Percentiles rank a stretch among this genome's conserved stretches.
Evolutionary conservation across 495 filamentous ascomycete genomes (phyloP).

Genomic region (Aspergillus campestris): DNA sequence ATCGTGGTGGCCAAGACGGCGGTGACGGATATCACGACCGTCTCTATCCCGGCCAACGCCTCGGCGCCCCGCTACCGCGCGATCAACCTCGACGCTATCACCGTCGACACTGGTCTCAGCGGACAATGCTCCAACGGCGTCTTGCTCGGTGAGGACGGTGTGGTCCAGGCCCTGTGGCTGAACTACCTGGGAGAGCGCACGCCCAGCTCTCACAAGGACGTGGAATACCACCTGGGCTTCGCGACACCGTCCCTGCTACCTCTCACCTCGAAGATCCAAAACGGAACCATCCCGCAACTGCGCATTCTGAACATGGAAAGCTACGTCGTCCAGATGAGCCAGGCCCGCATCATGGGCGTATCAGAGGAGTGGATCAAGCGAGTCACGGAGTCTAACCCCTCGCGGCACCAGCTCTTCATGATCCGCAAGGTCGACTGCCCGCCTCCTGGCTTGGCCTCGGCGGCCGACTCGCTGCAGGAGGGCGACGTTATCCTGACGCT

Average conservation of each 20-base stretch:
- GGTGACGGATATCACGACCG: conserved; percentile 95
- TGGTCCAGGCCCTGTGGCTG: conserved; percentile 90
- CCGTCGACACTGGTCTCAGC: conserved; percentile 85
- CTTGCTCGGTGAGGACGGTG: conserved; percentile 79
- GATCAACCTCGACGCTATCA: conserved; percentile 95
- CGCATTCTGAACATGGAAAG: conserved; percentile 91
- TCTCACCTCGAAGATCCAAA: conserved; percentile 73
- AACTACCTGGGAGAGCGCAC: conserved; percentile 90
- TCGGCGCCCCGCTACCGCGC: conserved; percentile 89
- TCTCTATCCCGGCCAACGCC: conserved; percentile 89
- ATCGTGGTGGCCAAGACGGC: conserved; percentile 91
- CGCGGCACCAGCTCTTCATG: conserved; percentile 96
- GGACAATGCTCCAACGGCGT: conserved; percentile 94
- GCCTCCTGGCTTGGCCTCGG: conserved; percentile 35
- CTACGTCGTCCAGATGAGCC: conserved; percentile 91
- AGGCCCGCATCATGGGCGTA: conserved; percentile 97
- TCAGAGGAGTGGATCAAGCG: conserved; percentile 90
- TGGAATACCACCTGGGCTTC: conserved; percentile 94
- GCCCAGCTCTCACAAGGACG: conserved; percentile 69
- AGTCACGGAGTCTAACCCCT: conserved; percentile 76
- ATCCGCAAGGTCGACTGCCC: conserved; percentile 84
- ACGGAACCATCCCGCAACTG: conserved; percentile 67
- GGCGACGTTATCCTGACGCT: conserved; percentile 89
- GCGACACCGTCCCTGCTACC: conserved; percentile 82
- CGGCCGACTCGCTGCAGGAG: conserved; percentile 55